Base-by-base conservation (phyloP, 2,329 filamentous ascomycete genomes). In the Aspergillus tubingensis region DNA sequence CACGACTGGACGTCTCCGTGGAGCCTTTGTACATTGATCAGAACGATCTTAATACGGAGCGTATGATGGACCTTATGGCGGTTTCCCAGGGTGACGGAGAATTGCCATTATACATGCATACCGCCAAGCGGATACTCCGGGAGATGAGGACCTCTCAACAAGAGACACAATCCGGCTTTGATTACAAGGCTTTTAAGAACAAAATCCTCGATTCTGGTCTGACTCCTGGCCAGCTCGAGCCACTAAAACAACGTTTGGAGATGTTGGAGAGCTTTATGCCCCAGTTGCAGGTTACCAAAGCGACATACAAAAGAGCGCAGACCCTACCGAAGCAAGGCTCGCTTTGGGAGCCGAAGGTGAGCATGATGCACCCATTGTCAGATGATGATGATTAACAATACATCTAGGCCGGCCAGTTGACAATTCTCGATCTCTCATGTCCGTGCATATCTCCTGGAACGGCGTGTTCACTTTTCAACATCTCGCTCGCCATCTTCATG, bases 31-130 rank as follows among this genome's bases (percentile, higher is more conserved):
- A 80, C 0, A 74, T 89, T 3, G 78, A 82, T 43, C 75, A 85
- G 32, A 62, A 69, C 0, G 75, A 87, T 36, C 78, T 89, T 1
- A 86, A 85, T 62, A 85, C 85, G 0, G 79, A 81, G 48, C 76
- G 84, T 0, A 86, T 89, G 81, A 73, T 85, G 10, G 82, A 85
- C 8, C 74, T 88, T 0, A 88, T 88, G 85, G 84, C 83, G 0
- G 80, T 86, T 0, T 78, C 74, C 0, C 72, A 74, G 1, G 69
- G 75, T 1, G 72, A 72, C 1, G 64, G 63, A 5, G 75, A 81
- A 0, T 49, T 62, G 54, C 86, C 86, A 0, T 76, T 90, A 0
- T 89, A 90, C 65, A 79, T 87, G 55, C 80, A 84, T 53, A 81
- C 86, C 0, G 75, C 86, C 2, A 75, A 80, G 27, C 79, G 83